Evolutionary conservation across 257 asterid species (phyloP), one percentile per base, ranked within the genome.

Genomic region (Lycium barbarum): DNA sequence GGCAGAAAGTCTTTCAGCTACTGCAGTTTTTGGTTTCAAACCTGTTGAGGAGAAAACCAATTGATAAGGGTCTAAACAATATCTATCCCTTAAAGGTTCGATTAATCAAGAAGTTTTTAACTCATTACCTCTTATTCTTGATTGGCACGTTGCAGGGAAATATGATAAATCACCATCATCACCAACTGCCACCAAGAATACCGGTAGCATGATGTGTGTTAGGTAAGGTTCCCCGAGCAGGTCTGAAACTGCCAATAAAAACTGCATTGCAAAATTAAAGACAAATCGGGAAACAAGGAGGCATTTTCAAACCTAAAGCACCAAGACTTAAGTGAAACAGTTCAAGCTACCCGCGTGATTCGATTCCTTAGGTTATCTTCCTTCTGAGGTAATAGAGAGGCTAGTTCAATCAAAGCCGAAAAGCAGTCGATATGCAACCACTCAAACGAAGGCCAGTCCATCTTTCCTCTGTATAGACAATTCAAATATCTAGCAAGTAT

Each of bases 391-490:
- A 97, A 91, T 83, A 94, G 89, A 85, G 92, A 90, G 72, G 96
- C 93, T 89, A 97, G 86, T 59, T 90, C 96, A 93, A 97, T 94
- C 93, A 97, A 90, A 88, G 83, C 86, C 88, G 98, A 95, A 91
- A 93, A 93, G 90, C 98, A 97, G 84, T 95, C 98, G 8, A 62
- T 80, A 84, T 94, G 98, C 87, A 97, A 85, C 98, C 98, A 97
- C 86, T 94, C 97, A 91, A 97, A 93, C 74, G 93, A 89, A 86
- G 95, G 94, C 98, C 98, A 97, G 72, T 94, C 98, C 86, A 88
- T 90, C 82, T 83, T 84, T 84, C 93, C 98, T 93, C 99, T 97
- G 94, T 20, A 74, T 59, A 70, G 89, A 91, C 79, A 79, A 82
- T 85, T 72, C 22, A 66, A 86, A 57, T 85, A 26, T 84, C 71